phyloP scores from a whole-genome alignment of 164 flowering plant genomes.

The Cinnamomum micranthum region DNA sequence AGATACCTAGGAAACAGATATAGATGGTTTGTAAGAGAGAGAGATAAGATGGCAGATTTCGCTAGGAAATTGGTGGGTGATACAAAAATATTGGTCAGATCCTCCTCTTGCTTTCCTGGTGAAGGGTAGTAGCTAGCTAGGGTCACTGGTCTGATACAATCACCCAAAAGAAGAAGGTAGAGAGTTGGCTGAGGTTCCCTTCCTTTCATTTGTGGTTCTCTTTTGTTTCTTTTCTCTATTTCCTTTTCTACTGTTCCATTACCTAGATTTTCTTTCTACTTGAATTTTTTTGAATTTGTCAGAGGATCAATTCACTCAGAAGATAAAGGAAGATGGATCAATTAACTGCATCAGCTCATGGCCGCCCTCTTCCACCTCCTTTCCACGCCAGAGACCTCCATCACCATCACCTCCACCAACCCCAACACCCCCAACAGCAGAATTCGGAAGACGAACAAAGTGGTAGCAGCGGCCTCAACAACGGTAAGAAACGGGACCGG shows the following conservation, averaged over 20 bases:
- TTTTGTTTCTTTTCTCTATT: neutral
- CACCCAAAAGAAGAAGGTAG: neutral
- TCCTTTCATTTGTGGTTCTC: neutral
- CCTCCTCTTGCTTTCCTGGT: slow-evolving; percentile 20
- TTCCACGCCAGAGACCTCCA: slow-evolving; percentile 71
- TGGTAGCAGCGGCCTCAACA: slow-evolving; percentile 29
- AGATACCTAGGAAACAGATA: neutral
- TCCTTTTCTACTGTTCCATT: neutral
- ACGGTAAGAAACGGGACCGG: slow-evolving; percentile 36
- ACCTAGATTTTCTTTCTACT: slow-evolving; percentile 4
- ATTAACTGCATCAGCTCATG: slow-evolving; percentile 53
- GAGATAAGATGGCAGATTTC: slow-evolving; percentile 24
- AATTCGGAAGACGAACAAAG: slow-evolving; percentile 61
- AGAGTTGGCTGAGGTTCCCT: neutral
- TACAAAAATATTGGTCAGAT: slow-evolving; percentile 16
- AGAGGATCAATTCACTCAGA: neutral
- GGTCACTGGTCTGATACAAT: neutral
- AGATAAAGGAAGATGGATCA: slow-evolving; percentile 53
- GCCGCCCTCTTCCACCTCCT: slow-evolving; percentile 79
- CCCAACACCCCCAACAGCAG: slow-evolving; percentile 45
- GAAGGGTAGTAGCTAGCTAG: neutral
- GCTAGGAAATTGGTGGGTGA: slow-evolving; percentile 40
- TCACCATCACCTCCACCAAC: slow-evolving; percentile 40
- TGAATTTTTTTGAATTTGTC: slow-evolving; percentile 4
- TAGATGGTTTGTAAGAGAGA: slow-evolving; percentile 1